phyloP scores from a whole-genome alignment of 129 eudicot species.

The Centaurea solstitialis region DNA sequence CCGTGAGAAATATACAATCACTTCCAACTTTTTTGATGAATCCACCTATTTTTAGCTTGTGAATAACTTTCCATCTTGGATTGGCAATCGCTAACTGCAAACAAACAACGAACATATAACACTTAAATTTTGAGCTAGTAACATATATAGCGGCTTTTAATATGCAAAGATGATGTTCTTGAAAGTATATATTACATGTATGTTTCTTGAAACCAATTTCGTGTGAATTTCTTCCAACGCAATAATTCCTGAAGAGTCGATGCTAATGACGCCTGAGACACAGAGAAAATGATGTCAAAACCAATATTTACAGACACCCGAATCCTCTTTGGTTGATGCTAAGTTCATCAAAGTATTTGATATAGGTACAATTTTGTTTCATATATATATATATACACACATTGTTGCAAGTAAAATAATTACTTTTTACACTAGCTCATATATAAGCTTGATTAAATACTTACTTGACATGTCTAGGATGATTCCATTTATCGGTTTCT shows the following conservation, averaged over 20 bases:
- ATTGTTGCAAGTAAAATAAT: not conserved
- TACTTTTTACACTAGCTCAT: not conserved
- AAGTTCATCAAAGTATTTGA: not conserved
- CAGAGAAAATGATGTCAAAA: not conserved
- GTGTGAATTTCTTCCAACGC: conserved; percentile 57
- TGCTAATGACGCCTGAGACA: conserved; percentile 52
- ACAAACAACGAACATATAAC: not conserved
- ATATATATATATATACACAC: no score
- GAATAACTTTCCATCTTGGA: conserved; percentile 70
- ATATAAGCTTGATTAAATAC: conserved; percentile 11
- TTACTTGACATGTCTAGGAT: conserved; percentile 66
- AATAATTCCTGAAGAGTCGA: conserved; percentile 61
- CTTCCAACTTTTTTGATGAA: conserved; percentile 53
- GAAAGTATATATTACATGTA: conserved; percentile 40
- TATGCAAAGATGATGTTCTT: not conserved
- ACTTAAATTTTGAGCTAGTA: not conserved
- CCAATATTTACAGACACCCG: not conserved
- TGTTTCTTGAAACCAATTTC: conserved; percentile 40
- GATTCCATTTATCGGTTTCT: conserved; percentile 30
- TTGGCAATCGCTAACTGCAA: conserved; percentile 55
- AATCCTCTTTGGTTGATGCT: not conserved
- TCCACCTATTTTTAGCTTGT: conserved; percentile 53
- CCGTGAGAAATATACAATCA: conserved; percentile 47
- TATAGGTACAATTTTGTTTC: no score
- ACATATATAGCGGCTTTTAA: not conserved